Percentiles rank a stretch among this genome's conserved stretches.
These are phyloP conservation scores for Xylaria sp. DNA, from an alignment of 2,329 filamentous ascomycete species.

Conservation along the genomic window DNA sequence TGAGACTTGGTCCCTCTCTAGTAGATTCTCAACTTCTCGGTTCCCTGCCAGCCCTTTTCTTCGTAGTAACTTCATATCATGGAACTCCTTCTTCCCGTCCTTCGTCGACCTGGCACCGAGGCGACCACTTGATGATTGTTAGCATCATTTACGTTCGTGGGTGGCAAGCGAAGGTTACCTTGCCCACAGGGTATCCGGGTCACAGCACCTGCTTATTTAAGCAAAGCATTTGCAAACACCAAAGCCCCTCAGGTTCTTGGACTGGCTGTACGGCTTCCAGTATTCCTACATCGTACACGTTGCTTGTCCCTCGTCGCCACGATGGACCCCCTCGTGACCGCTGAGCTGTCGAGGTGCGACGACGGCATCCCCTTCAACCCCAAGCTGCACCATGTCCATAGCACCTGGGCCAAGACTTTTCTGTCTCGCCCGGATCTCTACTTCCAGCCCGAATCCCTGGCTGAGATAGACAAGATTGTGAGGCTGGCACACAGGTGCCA, in stretches of 20 bases:
- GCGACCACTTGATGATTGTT: background rate
- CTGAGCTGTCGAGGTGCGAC: constrained; percentile 44
- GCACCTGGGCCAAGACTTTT: constrained; percentile 96
- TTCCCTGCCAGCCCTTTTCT: background rate
- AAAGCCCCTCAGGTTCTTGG: background rate
- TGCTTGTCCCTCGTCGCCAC: background rate
- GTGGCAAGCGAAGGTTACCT: background rate
- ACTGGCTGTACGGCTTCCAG: background rate
- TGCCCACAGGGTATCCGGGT: background rate
- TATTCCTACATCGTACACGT: background rate
- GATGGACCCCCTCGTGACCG: constrained; percentile 47
- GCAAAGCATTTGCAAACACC: constrained; percentile 7
- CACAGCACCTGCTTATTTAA: background rate
- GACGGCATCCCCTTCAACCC: constrained; percentile 78
- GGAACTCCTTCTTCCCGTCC: background rate
- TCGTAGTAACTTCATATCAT: background rate
- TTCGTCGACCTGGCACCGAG: background rate
- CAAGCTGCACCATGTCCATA: constrained; percentile 77
- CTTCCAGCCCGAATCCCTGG: constrained; percentile 81
- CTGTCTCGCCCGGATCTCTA: constrained; percentile 90
- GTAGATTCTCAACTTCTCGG: background rate
- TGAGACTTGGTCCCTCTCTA: background rate
- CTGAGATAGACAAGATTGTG: constrained; percentile 86
- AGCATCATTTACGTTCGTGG: background rate
- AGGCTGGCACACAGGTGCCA: constrained; percentile 83